Evolutionary conservation across 768 basidiomycete species (phyloP), one percentile per base, ranked within the genome.

Genomic region (Boletus eberwhitei): DNA sequence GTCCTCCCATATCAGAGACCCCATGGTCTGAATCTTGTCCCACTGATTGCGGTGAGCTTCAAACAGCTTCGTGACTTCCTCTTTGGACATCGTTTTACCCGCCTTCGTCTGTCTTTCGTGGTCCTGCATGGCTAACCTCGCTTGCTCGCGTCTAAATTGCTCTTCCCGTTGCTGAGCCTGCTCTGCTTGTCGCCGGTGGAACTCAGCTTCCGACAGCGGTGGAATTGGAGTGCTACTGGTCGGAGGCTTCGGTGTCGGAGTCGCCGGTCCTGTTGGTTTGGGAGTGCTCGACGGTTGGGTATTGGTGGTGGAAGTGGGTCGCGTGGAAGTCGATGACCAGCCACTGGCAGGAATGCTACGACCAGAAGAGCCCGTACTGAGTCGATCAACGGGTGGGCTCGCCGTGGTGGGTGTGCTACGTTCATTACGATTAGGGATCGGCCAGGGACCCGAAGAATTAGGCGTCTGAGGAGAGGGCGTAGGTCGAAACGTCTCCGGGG

Each of bases 101-200:
- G 68, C 50, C 43, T 66, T 74, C 6, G 71, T 59, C 52, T 72
- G 72, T 41, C 79, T 72, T 55, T 79, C 77, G 58, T 75, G 76
- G 42, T 82, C 75, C 49, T 77, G 55, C 49, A 77, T 75, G 63
- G 86, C 85, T 59, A 79, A 40, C 41, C 77, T 74, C 66, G 86
- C 85, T 65, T 90, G 86, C 66, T 88, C 85, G 54, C 76, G 76
- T 41, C 79, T 80, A 71, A 88, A 90, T 51, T 75, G 75, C 73
- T 88, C 87, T 63, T 86, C 83, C 65, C 87, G 88, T 55, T 78
- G 75, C 43, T 81, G 77, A 29, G 79, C 79, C 31, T 83, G 79
- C 61, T 88, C 84, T 21, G 78, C 83, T 57, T 86, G 84, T 16
- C 81, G 81, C 31, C 84, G 81, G 19, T 77, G 73, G 79, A 86